These are phyloP conservation scores for Kodamaea kaohsiungensis DNA, from an alignment of 805 yeast genomes.

Conservation along the genomic window DNA sequence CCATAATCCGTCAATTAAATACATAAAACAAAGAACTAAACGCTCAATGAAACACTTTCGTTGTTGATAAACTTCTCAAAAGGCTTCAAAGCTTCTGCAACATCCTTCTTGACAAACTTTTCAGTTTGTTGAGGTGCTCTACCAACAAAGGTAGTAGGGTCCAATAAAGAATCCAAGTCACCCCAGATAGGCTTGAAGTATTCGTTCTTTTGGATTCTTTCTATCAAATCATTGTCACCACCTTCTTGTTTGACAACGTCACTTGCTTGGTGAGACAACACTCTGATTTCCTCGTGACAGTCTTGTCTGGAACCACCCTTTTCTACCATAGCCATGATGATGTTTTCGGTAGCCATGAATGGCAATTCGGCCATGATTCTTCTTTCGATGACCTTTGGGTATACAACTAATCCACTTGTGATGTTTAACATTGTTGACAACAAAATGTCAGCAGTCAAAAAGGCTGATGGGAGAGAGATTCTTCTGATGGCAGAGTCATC, in stretches of 20 bases:
- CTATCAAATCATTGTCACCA: conserved; percentile 96
- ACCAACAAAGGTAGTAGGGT: conserved; percentile 94
- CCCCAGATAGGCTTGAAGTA: conserved; percentile 89
- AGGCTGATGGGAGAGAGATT: conserved; percentile 94
- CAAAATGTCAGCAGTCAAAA: conserved; percentile 92
- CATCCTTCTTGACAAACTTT: conserved; percentile 84
- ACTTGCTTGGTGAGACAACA: conserved; percentile 94
- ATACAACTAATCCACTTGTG: conserved; percentile 93
- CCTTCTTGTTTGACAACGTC: conserved; percentile 97
- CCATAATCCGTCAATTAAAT: neutral
- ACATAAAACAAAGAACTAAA: conserved; percentile 40
- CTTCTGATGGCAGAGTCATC: conserved; percentile 98
- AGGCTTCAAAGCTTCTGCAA: conserved; percentile 76
- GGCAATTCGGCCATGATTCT: conserved; percentile 94
- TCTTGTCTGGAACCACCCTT: conserved; percentile 98
- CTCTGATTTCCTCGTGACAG: conserved; percentile 97
- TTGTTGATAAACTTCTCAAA: conserved; percentile 58
- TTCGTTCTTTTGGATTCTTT: conserved; percentile 72
- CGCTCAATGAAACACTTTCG: conserved; percentile 77
- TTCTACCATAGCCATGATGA: conserved; percentile 99
- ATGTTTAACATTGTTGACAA: conserved; percentile 87
- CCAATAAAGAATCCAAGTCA: conserved; percentile 77
- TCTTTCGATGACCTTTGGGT: conserved; percentile 98
- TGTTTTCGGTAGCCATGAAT: conserved; percentile 99
- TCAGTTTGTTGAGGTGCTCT: conserved; percentile 98